Conservation (phyloP, 352 stramenopile genomes). For the Phytophthora sojae region DNA sequence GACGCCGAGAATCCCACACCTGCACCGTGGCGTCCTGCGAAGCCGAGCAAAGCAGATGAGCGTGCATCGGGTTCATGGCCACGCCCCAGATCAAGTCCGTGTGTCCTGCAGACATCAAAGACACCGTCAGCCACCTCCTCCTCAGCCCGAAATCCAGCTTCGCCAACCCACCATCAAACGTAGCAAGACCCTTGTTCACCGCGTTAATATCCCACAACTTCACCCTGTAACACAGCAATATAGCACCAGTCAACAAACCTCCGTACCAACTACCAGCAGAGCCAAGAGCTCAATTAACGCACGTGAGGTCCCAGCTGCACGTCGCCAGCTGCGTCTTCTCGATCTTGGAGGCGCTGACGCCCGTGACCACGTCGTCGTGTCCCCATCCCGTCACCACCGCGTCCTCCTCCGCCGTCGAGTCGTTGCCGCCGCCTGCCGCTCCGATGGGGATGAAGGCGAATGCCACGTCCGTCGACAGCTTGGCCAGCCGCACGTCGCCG, state of each 20-base stretch:
- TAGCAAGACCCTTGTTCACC: constrained; percentile 58
- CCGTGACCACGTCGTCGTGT: constrained; percentile 80
- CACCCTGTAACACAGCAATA: constrained; percentile 41
- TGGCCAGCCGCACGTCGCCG: constrained; percentile 67
- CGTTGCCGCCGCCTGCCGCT: not conserved
- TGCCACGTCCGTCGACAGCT: constrained; percentile 45
- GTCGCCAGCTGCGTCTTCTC: constrained; percentile 59
- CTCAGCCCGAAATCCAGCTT: too few relatives aligned
- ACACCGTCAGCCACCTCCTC: not conserved
- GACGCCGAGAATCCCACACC: constrained; percentile 76
- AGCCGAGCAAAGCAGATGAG: constrained; percentile 59
- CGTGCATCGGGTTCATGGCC: constrained; percentile 51
- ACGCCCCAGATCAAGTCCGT: constrained; percentile 81
- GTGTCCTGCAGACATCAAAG: constrained; percentile 49
- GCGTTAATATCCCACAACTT: constrained; percentile 78
- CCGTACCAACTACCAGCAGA: not conserved
- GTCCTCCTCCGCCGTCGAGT: constrained; percentile 10
- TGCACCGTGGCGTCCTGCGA: constrained; percentile 78
- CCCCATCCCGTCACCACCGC: constrained; percentile 33
- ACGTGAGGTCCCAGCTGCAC: constrained; percentile 80
- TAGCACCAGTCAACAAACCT: not conserved
- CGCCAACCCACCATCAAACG: constrained; percentile 50
- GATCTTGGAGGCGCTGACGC: constrained; percentile 50
- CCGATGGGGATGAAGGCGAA: constrained; percentile 50
- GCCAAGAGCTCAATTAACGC: constrained; percentile 14